Percentiles rank a stretch among this genome's conserved stretches.
These are phyloP conservation scores for Alliaria petiolata DNA, from an alignment of 345 rosid species.

Conservation along the genomic window DNA sequence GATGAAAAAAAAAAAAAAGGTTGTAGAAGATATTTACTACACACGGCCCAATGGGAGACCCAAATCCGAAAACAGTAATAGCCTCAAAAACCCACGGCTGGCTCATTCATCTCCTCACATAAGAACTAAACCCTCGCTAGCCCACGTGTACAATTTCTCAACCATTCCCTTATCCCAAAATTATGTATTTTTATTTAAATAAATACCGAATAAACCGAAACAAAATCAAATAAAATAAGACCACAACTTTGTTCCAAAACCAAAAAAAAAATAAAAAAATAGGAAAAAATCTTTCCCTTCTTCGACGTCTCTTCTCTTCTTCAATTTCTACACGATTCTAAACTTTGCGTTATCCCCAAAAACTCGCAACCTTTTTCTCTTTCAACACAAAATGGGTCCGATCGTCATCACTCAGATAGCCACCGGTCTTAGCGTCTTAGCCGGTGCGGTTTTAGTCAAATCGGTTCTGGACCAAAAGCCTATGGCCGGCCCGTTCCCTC, in stretches of 20 bases:
- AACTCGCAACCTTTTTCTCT: neutral
- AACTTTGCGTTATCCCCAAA: constrained; percentile 6
- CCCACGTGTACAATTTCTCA: constrained; percentile 25
- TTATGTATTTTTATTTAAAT: neutral
- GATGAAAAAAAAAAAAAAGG: neutral
- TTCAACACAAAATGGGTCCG: constrained; percentile 49
- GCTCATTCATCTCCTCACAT: constrained; percentile 29
- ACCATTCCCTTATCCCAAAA: constrained; percentile 19
- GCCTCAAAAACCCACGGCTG: neutral
- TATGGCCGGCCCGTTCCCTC: constrained; percentile 72
- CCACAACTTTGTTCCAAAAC: constrained; percentile 14
- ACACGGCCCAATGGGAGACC: neutral
- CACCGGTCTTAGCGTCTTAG: constrained; percentile 78
- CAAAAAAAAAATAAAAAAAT: too few relatives aligned
- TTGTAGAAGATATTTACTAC: neutral
- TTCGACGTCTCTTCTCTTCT: constrained; percentile 27
- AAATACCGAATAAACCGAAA: constrained; percentile 22
- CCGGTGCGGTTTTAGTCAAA: constrained; percentile 81
- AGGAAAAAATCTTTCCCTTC: constrained; percentile 6
- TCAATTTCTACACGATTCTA: constrained; percentile 28
- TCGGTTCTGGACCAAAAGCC: constrained; percentile 84
- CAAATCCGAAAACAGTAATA: constrained; percentile 10
- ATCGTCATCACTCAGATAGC: constrained; percentile 76
- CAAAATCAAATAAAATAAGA: constrained; percentile 3
- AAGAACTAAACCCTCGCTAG: neutral